These are phyloP conservation scores for Boletus speciosus DNA, from an alignment of 768 basidiomycete species.

Conservation along the genomic window DNA sequence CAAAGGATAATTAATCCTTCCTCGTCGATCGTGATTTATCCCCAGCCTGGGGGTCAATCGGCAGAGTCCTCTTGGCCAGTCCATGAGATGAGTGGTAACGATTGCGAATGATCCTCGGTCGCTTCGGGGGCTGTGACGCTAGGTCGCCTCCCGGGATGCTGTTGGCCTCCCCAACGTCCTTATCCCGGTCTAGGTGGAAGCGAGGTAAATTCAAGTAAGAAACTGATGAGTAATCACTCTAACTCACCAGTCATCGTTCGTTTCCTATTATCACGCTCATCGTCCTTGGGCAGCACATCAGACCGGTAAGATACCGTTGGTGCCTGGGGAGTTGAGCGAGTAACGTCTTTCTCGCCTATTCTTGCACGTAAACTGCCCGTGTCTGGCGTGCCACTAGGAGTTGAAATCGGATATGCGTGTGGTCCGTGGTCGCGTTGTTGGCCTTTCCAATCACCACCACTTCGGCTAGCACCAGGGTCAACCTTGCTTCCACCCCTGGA, in stretches of 20 bases:
- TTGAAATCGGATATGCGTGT: conserved; percentile 22
- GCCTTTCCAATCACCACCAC: conserved; percentile 51
- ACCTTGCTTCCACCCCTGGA: conserved; percentile 38
- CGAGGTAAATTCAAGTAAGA: conserved; percentile 3
- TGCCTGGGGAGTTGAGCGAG: conserved; percentile 39
- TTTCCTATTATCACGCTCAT: conserved; percentile 68
- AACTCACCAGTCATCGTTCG: conserved; percentile 65
- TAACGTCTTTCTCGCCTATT: conserved; percentile 57
- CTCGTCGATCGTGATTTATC: conserved; percentile 53
- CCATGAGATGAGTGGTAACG: conserved; percentile 44
- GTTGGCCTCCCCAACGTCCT: conserved; percentile 43
- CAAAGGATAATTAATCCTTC: conserved; percentile 43
- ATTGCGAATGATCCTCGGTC: conserved; percentile 55
- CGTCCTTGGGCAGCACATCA: conserved; percentile 49
- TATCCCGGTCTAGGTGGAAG: conserved; percentile 55
- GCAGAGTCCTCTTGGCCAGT: conserved; percentile 56
- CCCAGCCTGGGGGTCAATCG: conserved; percentile 57
- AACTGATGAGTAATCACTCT: neutral
- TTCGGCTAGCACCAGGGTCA: conserved; percentile 34
- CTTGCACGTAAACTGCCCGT: conserved; percentile 49
- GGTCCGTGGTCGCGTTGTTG: conserved; percentile 34
- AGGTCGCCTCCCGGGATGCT: conserved; percentile 37
- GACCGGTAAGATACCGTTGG: conserved; percentile 42
- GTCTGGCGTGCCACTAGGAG: conserved; percentile 19
- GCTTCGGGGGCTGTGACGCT: conserved; percentile 48